Evolutionary conservation across 2,329 filamentous ascomycete species (phyloP), one percentile per base, ranked within the genome.

Genomic region (Dendrostoma leiphaemia): DNA sequence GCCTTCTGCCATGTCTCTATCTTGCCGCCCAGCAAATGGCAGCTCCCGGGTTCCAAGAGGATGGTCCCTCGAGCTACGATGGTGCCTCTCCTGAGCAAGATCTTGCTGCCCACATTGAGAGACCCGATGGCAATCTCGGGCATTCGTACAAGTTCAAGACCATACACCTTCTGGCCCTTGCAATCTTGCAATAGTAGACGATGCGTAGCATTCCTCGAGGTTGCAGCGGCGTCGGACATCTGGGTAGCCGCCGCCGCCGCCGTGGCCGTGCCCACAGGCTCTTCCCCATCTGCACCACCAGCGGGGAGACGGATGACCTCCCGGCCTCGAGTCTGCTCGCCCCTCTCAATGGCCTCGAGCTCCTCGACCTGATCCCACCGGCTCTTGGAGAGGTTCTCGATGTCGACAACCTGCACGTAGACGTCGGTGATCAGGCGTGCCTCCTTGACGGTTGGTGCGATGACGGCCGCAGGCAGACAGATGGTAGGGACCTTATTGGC

Each of bases 291-390:
- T 0, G 67, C 69, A 0, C 59, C 67, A 9, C 59, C 53, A 0
- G 67, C 67, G 3, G 72, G 70, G 28, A 94, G 81, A 3, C 93
- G 81, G 17, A 97, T 84, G 28, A 99, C 84, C 67, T 97, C 89
- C 9, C 91, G 75, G 0, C 94, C 94, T 37, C 84, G 81, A 1
- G 81, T 90, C 60, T 77, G 82, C 71, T 93, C 89, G 1, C 90
- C 90, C 12, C 88, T 79, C 64, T 88, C 84, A 41, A 85, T 76
- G 40, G 85, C 81, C 69, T 93, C 89, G 6, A 94, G 83, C 31
- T 86, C 84, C 68, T 97, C 91, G 29, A 96, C 81, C 69, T 97
- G 91, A 60, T 90, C 87, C 90, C 92, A 96, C 48, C 88, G 81
- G 62, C 88, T 91, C 49, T 82, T 79, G 2, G 86, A 81, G 19